phyloP scores from a whole-genome alignment of 352 stramenopile species.

The Pythium diclinum region DNA sequence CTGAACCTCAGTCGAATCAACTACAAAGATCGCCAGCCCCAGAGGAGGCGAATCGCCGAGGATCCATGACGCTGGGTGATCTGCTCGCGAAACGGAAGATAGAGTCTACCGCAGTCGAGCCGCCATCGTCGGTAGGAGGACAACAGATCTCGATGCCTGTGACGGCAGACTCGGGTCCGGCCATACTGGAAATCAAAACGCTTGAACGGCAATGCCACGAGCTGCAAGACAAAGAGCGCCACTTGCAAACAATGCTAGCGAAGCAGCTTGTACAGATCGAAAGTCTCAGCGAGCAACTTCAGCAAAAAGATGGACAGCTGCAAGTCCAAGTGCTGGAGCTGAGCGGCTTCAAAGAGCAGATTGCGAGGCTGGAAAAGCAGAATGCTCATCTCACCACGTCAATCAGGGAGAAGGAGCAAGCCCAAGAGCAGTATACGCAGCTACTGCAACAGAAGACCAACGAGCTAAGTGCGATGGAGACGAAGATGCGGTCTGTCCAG shows the following conservation, averaged over 20 bases:
- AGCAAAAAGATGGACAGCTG: slow-evolving; percentile 14
- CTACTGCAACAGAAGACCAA: slow-evolving; percentile 27
- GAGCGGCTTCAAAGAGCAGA: slow-evolving; percentile 26
- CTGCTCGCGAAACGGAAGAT: slow-evolving; percentile 9
- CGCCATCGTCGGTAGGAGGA: background rate
- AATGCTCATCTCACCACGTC: slow-evolving; percentile 21
- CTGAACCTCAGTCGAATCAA: background rate
- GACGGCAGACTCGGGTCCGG: background rate
- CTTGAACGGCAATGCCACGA: slow-evolving; percentile 15
- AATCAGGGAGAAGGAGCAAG: slow-evolving; percentile 32
- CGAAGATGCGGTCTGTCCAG: slow-evolving; percentile 31
- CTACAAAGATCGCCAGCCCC: background rate
- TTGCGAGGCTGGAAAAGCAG: slow-evolving; percentile 22
- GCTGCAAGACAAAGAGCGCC: slow-evolving; percentile 13
- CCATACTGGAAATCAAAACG: slow-evolving; percentile 3
- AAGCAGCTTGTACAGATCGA: slow-evolving; percentile 27
- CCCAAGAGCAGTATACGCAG: slow-evolving; percentile 24
- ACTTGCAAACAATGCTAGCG: slow-evolving; percentile 8
- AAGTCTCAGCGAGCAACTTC: slow-evolving; percentile 15
- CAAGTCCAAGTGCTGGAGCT: slow-evolving; percentile 20
- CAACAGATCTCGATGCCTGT: too few relatives aligned
- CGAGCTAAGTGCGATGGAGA: slow-evolving; percentile 30
- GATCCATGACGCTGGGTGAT: slow-evolving; percentile 22
- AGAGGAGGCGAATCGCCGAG: background rate
- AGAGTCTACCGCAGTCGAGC: background rate